Evolutionary conservation across 2,329 filamentous ascomycete species (phyloP).

Genomic region (Lasiodiplodia gonubiensis): DNA sequence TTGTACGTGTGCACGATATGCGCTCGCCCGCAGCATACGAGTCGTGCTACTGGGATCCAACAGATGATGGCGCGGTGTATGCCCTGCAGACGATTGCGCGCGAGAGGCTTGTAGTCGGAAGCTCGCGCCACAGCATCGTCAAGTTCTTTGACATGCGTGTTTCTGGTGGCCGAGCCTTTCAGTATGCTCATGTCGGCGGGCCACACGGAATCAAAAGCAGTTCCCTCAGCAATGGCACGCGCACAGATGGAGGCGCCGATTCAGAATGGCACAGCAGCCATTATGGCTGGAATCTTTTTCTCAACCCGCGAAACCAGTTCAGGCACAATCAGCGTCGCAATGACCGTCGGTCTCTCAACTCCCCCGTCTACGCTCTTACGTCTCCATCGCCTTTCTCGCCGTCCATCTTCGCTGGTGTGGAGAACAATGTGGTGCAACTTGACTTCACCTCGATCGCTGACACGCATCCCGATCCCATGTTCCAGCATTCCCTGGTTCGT

Average conservation of each 20-base stretch:
- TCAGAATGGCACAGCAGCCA: constrained; percentile 21
- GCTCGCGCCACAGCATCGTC: constrained; percentile 62
- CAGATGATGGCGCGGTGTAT: constrained; percentile 65
- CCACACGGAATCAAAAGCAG: too few relatives aligned
- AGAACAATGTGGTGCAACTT: constrained; percentile 52
- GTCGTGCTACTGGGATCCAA: constrained; percentile 59
- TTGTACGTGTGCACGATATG: constrained; percentile 64
- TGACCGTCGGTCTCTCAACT: constrained; percentile 37
- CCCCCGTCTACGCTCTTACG: constrained; percentile 56
- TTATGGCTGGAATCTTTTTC: constrained; percentile 54
- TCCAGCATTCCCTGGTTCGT: constrained; percentile 10
- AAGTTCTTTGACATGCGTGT: constrained; percentile 69
- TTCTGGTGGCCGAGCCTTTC: constrained; percentile 49
- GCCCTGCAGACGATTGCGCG: constrained; percentile 62
- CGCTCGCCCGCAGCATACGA: constrained; percentile 58
- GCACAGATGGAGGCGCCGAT: neutral
- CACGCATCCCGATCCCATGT: constrained; percentile 48
- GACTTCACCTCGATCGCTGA: constrained; percentile 53
- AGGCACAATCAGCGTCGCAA: constrained; percentile 32
- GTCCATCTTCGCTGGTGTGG: constrained; percentile 55
- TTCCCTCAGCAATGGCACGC: neutral
- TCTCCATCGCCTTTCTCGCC: constrained; percentile 52
- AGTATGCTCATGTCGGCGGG: constrained; percentile 35
- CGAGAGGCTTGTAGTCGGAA: constrained; percentile 63
- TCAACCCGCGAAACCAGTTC: constrained; percentile 44